Base-by-base conservation (phyloP, 1,139 yeast genomes). In the Hemisphaericaspora xylofermentans region DNA sequence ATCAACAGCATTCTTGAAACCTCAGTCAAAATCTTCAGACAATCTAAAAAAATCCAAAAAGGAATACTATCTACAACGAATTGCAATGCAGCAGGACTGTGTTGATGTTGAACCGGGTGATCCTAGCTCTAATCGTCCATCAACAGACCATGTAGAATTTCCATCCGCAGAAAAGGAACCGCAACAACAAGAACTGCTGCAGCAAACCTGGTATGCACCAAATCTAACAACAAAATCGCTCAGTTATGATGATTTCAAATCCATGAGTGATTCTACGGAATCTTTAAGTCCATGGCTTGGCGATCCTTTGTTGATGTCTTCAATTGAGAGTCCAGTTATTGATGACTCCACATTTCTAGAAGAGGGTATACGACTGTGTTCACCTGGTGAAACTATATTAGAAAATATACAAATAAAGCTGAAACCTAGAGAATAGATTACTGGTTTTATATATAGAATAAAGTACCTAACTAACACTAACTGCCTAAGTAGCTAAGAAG, bases 41-140 rank as follows among this genome's bases (percentile, higher is more conserved):
- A 39, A 47, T 19, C 49, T 49, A 29, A 56, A n/a, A 10, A 4
- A n/a, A 13, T 31, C 34, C 12, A 31, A 31, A 19, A 18, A 16
- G 34, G 25, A 56, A 36, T 56, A 56, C 45, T 54, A 61, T 38
- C 48, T 66, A 24, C 59, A 62, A 28, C 52, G 65, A 39, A 70
- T 70, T 31, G 74, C 74, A 22, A 56, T 69, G 59, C 76, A 70
- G 53, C 69, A 69, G 55, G 74, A 70, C 49, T 63, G 66, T 45
- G 71, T 66, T 24, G 65, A 54, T n/a, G 51, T 31, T 5, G 16
- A 18, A 13, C 12, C 13, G 12, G n/a, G 10, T 8, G 27, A 24
- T n/a, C n/a, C n/a, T 8, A 24, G 27, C 10, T 8, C 27, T 6
- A 12, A 8, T n/a, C 6, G 10, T 4, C 22, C 33, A 14, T 8